Evolutionary conservation across 2,329 filamentous ascomycete genomes (phyloP).

Genomic region (Phyllosticta citrichinensis): DNA sequence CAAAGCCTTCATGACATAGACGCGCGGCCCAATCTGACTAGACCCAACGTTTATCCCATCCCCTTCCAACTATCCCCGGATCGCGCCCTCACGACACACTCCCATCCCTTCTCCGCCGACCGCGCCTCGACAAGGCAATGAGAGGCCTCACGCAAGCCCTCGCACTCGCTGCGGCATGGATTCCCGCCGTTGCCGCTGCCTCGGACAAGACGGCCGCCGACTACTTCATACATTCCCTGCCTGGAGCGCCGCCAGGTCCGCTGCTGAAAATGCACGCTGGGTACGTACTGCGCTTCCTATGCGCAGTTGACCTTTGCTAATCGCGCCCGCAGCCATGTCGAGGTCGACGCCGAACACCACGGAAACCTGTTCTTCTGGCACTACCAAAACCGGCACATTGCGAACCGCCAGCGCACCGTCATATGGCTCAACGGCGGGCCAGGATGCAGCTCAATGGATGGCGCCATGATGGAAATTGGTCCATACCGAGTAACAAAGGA

Average conservation of each 20-base stretch:
- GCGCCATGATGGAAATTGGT: conserved; percentile 90
- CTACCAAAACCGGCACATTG: conserved; percentile 90
- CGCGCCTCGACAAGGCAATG: conserved; percentile 19
- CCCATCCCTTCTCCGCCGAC: conserved; percentile 15
- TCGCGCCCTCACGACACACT: conserved; percentile 11
- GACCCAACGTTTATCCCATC: conserved; percentile 12
- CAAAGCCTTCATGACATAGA: conserved; percentile 26
- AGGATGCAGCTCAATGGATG: conserved; percentile 95
- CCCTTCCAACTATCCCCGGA: conserved; percentile 13
- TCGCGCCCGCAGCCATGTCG: conserved; percentile 61
- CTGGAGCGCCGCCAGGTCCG: conserved; percentile 69
- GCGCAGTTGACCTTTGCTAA: not conserved
- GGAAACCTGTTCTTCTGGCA: conserved; percentile 99
- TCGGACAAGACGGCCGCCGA: conserved; percentile 61
- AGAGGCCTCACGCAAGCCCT: conserved; percentile 23
- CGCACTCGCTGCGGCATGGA: conserved; percentile 22
- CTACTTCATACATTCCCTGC: conserved; percentile 79
- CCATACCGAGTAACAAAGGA: conserved; percentile 78
- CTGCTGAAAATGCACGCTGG: conserved; percentile 96
- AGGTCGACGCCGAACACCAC: conserved; percentile 73
- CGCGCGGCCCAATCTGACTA: conserved; percentile 15
- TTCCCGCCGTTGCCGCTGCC: conserved; percentile 16
- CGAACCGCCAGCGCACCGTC: conserved; percentile 79
- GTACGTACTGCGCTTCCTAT: conserved; percentile 43
- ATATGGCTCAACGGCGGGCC: conserved; percentile 97